Evolutionary conservation across 1,284 basidiomycete genomes (phyloP).

Genomic region (Leccinum pachyderme): DNA sequence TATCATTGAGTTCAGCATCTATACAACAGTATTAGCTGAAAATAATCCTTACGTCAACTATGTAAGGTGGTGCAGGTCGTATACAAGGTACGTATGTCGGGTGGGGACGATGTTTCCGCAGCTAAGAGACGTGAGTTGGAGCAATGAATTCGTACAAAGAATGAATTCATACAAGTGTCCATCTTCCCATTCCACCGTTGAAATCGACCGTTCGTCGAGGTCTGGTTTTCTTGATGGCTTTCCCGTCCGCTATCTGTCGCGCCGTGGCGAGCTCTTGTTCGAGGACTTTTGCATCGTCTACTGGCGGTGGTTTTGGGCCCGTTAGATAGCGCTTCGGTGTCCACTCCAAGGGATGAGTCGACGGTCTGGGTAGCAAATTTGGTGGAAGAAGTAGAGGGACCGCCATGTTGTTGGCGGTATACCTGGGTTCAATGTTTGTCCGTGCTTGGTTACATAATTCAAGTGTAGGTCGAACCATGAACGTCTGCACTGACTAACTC

Average conservation of each 20-base stretch:
- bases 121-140: slow-evolving; percentile 37
- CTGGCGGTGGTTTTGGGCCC: slow-evolving; percentile 68
- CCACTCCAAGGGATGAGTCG: slow-evolving; percentile 50
- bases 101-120: slow-evolving; percentile 74
- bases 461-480: too few relatives aligned
- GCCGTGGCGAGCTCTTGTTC: slow-evolving; percentile 78
- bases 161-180: slow-evolving; percentile 60
- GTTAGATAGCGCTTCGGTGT: slow-evolving; percentile 47
- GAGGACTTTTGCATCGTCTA: slow-evolving; percentile 69
- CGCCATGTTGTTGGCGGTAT: neutral
- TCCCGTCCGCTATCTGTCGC: slow-evolving; percentile 67
- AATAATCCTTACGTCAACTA: slow-evolving; percentile 70
- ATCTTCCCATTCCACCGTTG: slow-evolving; percentile 82
- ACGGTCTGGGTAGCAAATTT: slow-evolving; percentile 34
- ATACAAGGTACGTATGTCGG: slow-evolving; percentile 72
- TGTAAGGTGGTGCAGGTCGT: slow-evolving; percentile 78
- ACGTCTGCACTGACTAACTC: too few relatives aligned
- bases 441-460: neutral
- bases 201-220: slow-evolving; percentile 95
- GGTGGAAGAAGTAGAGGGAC: slow-evolving; percentile 43
- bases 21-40: slow-evolving; percentile 14
- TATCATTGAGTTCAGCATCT: slow-evolving; percentile 19
- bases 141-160: neutral
- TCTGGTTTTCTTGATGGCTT: slow-evolving; percentile 83
- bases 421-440: neutral